These are phyloP conservation scores for Nyssa sinensis DNA, from an alignment of 148 eudicot genomes.

Conservation along the genomic window DNA sequence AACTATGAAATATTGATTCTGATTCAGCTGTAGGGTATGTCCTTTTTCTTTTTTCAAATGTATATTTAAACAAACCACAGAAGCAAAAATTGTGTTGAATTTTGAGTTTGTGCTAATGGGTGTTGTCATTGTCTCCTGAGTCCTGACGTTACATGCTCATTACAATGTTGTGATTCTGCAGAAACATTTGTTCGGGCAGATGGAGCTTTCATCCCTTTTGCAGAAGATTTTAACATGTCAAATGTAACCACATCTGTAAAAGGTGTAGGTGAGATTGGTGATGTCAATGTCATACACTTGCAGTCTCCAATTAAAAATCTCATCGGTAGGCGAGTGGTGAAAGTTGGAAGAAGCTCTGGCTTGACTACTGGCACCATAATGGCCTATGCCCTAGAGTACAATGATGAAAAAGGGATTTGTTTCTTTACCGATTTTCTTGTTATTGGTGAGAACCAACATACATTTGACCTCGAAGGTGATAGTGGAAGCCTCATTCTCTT, in stretches of 20 bases:
- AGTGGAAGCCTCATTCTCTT: slow-evolving; percentile 72
- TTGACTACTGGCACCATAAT: slow-evolving; percentile 63
- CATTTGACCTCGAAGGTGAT: slow-evolving; percentile 74
- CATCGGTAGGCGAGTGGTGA: slow-evolving; percentile 57
- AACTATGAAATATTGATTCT: no score
- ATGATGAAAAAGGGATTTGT: slow-evolving; percentile 65
- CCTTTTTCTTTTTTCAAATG: no score
- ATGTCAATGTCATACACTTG: slow-evolving; percentile 52
- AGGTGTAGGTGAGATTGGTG: slow-evolving; percentile 59
- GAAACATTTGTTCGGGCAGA: slow-evolving; percentile 79
- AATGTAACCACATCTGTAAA: slow-evolving; percentile 51
- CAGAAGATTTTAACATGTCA: slow-evolving; percentile 53
- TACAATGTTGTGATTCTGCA: slow-evolving; percentile 23
- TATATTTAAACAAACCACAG: not conserved
- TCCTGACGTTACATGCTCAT: slow-evolving; percentile 9
- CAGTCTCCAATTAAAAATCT: slow-evolving; percentile 55
- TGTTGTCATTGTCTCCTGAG: not conserved
- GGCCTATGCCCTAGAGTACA: slow-evolving; percentile 73
- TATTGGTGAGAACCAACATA: slow-evolving; percentile 61
- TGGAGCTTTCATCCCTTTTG: slow-evolving; percentile 70
- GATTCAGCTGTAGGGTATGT: no score
- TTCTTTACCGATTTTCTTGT: slow-evolving; percentile 70
- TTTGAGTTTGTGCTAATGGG: slow-evolving; percentile 4
- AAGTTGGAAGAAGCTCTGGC: slow-evolving; percentile 83
- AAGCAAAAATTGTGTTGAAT: not conserved